Base-by-base conservation (phyloP, 768 basidiomycete genomes). In the Kockovaella imperatae region DNA sequence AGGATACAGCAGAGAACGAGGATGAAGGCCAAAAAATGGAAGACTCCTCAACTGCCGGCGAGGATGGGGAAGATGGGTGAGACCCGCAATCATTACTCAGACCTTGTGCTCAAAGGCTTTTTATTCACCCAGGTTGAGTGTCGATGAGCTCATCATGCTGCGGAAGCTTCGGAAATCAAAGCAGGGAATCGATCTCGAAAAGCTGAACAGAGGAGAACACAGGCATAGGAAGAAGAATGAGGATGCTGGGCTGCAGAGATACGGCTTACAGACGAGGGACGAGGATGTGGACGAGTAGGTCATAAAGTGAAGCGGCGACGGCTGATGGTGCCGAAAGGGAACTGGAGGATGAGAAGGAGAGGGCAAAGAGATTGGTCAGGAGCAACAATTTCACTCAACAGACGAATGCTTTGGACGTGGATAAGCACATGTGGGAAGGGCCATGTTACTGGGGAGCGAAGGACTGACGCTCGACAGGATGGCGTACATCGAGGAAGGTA, bases 361-460 rank as follows among this genome's bases (percentile, higher is more conserved):
- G 79, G 49, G 82, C 85, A 8, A 76, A 86, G 50, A 76, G 81
- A 42, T 79, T 83, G 4, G 83, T 91, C 2, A 76, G 88, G 32
- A 75, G 80, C 18, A 93, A 87, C 72, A 95, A 95, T 73, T 97
- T 99, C 67, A 99, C 95, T 0, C 87, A 91, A 54, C 93, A 96
- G 73, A 99, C 93, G 3, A 93, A 95, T 67, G 80, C 82, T 1
- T 77, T 96, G 18, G 93, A 96, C 66, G 90, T 95, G 21, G 93
- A 99, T 74, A 97, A 96, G 66, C 95, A 97, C 64, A 97, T 97
- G 93, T 90, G 49, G 42, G 86, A 74, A 21, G n/a, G 18, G 17
- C 13, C 42, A 31, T 34, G 30, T 23, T 28, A n/a, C 7, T 8
- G 8, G 18, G 17, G 26, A 6, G 6, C 14, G 25, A 17, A 28